Conservation (phyloP, 192 early-diverging fungal species). For the Backusella australiensis region DNA sequence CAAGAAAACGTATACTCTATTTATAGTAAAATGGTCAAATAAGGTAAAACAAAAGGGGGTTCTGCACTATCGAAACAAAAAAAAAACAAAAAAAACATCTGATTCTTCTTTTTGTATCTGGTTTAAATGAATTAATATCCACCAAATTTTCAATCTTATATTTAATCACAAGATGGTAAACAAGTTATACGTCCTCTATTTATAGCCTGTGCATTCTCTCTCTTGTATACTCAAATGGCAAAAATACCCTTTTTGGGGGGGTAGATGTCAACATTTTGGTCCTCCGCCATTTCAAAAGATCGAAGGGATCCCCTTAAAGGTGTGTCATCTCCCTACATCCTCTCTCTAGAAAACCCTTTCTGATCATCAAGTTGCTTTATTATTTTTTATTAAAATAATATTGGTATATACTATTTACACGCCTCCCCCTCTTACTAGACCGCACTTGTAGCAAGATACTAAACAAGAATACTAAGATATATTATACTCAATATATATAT, state of each 20-base stretch:
- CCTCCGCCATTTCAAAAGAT: neutral
- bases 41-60: neutral
- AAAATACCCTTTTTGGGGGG: neutral
- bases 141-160: too few relatives aligned
- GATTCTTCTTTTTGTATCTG: too few relatives aligned
- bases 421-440: neutral
- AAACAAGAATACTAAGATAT: neutral
- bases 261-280: neutral
- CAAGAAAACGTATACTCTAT: neutral
- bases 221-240: neutral
- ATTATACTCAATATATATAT: neutral
- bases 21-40: neutral
- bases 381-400: neutral
- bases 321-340: neutral
- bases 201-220: neutral
- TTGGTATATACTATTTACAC: neutral
- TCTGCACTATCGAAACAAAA: neutral
- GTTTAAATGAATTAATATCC: neutral
- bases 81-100: neutral
- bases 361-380: neutral
- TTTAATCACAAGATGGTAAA: too few relatives aligned
- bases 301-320: too few relatives aligned
- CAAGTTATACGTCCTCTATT: neutral
- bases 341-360: neutral
- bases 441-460: constrained; percentile 17